Conservation (phyloP, 108 stramenopile species). For the Cyclotella choctawhatcheeana region DNA sequence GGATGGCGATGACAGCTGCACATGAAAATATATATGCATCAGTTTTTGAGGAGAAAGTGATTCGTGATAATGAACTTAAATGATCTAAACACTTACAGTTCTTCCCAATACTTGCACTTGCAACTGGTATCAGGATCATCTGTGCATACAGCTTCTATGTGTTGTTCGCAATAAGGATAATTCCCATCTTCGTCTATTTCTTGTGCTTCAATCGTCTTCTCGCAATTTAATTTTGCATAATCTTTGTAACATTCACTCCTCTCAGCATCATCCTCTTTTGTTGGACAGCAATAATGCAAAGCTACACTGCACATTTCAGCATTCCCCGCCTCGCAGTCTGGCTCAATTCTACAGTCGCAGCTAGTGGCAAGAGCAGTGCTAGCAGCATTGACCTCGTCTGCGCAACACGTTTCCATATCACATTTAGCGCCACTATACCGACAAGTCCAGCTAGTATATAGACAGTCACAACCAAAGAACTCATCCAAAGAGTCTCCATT, state of each 20-base stretch:
- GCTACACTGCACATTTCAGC: constrained; percentile 5
- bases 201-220: not conserved
- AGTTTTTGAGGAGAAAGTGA: not conserved
- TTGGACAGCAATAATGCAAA: constrained; percentile 6
- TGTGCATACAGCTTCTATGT: not conserved
- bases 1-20: not conserved
- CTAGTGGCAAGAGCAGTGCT: not conserved
- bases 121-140: not conserved
- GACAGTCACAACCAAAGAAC: constrained; percentile 2
- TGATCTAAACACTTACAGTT: not conserved
- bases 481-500: not conserved
- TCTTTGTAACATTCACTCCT: not conserved
- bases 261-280: not conserved
- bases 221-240: not conserved
- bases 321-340: constrained; percentile 9
- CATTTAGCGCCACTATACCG: not conserved
- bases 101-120: not conserved
- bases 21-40: no score
- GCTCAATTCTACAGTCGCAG: constrained; percentile 11
- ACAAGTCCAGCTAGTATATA: not conserved
- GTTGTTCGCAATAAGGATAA: not conserved
- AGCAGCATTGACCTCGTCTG: not conserved
- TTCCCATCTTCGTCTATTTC: constrained; percentile 4
- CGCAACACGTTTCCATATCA: not conserved
- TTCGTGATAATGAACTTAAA: not conserved